Base-by-base conservation (phyloP, 75 land plant genomes). In the Pinus taeda region DNA sequence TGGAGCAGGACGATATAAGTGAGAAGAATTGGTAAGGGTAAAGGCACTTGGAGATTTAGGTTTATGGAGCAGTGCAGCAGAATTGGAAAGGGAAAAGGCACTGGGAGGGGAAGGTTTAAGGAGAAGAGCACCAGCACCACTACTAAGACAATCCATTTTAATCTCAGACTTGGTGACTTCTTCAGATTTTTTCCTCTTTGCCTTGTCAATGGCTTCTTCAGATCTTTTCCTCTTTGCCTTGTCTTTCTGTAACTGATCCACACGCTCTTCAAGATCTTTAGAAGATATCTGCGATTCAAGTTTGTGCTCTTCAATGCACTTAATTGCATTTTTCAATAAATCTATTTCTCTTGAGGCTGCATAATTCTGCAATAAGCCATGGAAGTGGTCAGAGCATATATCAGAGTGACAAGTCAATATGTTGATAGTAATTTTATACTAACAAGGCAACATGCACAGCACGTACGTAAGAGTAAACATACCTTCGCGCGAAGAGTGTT, bases 321-420 rank as follows among this genome's bases (percentile, higher is more conserved):
- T 87, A 22, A 89, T 74, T 15, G 89, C 86, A 21, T 81, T 56
- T 78, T 75, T 89, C 24, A 89, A 29, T 0, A 87, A 87, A 80
- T 76, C 56, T 3, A 83, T 26, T 76, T 91, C 91, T 73, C 81
- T 89, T 57, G 80, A 67, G 66, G 66, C 69, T 55, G 87, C 88
- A 2, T 81, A 82, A 79, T 91, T 84, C 93, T 91, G 86, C 60
- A 15, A 69, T 39, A 8, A 69, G 14, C 42, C n/a, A 69, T 42
- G 49, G 49, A 69, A 42, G 22, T 12, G n/a, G 11, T 42, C 39
- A 69, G 42, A 18, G 42, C n/a, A 69, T 60, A 61, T 69, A 45
- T 22, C 53, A 11, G 55, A 69, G n/a, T 45, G 14, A 69, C 14
- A 69, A 21, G 45, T 69, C 42, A 18, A 69, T 36, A 36, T 65